Evolutionary conservation across 805 yeast species (phyloP), one percentile per base, ranked within the genome.

Genomic region (Wickerhamiella lipophila): DNA sequence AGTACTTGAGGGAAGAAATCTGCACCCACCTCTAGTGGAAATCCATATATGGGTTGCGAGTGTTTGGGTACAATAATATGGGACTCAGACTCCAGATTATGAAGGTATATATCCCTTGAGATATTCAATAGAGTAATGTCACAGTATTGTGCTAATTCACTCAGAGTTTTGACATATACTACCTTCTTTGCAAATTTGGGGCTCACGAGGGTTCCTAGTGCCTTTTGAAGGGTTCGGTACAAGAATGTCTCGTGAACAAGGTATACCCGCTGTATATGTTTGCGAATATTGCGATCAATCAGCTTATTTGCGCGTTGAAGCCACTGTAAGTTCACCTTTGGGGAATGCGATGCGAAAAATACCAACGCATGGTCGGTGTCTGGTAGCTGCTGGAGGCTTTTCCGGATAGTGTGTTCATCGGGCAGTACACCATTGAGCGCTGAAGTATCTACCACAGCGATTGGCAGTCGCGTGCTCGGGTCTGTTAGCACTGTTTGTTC

Each of bases 171-270:
- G 27, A 78, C 71, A 57, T 76, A 78, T 13, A 72, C 61, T 36
- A 73, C 55, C 49, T 71, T 70, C 19, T 58, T 53, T 35, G 60
- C 54, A 58, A 71, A 68, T 53, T 76, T 77, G 49, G 73, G 64
- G 48, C 72, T 69, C 49, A 77, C 66, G 1, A 83, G 78, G 58
- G 80, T 82, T 49, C 78, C 71, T 51, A 84, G 67, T 21, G 86
- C 73, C 48, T 83, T 87, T 13, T 82, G 75, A 32, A 85, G 73
- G 0, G 94, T 80, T 56, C 86, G 77, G 23, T 85, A 75, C 65
- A 88, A 75, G 92, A 96, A 87, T 42, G 83, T 81, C 56, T 88
- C 96, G 64, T 89, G 96, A 2, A 89, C 94, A 26, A 88, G 74
- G 54, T 80, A 82, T 2, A 86, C 69, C 58, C 77, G 80, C 46